Conservation (phyloP, 352 stramenopile species). For the Phytophthora pluvialis region DNA sequence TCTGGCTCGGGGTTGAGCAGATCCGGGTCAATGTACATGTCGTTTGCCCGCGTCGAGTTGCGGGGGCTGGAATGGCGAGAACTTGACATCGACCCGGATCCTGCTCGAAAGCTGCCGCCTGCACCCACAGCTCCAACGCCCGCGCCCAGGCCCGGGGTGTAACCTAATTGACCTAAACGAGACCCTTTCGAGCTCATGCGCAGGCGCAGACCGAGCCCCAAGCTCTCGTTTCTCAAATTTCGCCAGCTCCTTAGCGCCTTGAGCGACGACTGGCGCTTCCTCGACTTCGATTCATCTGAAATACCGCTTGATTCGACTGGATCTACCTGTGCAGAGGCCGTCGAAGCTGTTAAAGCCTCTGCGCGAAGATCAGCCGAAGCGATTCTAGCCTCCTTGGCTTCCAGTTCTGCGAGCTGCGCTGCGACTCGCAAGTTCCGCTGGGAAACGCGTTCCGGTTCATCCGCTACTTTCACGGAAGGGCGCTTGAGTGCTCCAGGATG, state of each 20-base stretch:
- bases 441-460: constrained; percentile 71
- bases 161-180: constrained; percentile 9
- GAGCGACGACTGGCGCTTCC: constrained; percentile 38
- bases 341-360: background rate
- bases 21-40: constrained; percentile 14
- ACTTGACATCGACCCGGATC: constrained; percentile 3
- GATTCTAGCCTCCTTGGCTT: background rate
- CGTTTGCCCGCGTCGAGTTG: constrained; percentile 11
- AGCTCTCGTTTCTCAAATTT: constrained; percentile 33
- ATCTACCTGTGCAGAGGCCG: constrained; percentile 22
- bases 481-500: constrained; percentile 6
- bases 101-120: constrained; percentile 13
- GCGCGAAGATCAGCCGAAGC: background rate
- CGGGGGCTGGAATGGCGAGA: constrained; percentile 20
- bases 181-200: constrained; percentile 14
- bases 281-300: constrained; percentile 47
- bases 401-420: constrained; percentile 17
- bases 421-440: constrained; percentile 52
- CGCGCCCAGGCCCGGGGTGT: constrained; percentile 26
- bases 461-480: constrained; percentile 34
- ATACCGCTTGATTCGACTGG: constrained; percentile 41
- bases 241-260: constrained; percentile 56
- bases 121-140: constrained; percentile 21
- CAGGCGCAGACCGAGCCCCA: constrained; percentile 26
- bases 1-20: constrained; percentile 22